phyloP scores from a whole-genome alignment of 1,284 basidiomycete genomes.

The Lentinula novae-zelandiae region DNA sequence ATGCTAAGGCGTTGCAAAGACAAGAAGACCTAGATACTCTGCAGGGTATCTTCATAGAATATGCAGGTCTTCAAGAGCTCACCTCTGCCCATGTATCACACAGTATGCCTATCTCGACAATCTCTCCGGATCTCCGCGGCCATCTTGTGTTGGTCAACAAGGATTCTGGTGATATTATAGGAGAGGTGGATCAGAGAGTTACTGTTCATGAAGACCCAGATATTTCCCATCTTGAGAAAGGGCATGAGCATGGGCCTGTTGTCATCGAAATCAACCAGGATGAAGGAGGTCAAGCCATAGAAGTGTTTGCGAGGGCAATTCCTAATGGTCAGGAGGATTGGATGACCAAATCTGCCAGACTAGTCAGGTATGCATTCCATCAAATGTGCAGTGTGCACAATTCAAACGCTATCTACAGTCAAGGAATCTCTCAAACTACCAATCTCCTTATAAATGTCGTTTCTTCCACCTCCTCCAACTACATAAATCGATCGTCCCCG shows the following conservation, averaged over 20 bases:
- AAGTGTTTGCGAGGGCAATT: constrained; percentile 55
- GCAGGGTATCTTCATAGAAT: constrained; percentile 68
- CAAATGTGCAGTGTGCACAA: background rate
- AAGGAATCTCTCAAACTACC: constrained; percentile 67
- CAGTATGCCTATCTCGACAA: constrained; percentile 19
- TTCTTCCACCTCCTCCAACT: constrained; percentile 58
- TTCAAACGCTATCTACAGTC: constrained; percentile 32
- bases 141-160: constrained; percentile 74
- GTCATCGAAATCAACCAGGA: constrained; percentile 58
- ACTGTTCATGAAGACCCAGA: constrained; percentile 57
- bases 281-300: constrained; percentile 35
- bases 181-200: constrained; percentile 62
- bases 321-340: constrained; percentile 65
- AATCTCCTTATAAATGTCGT: constrained; percentile 62
- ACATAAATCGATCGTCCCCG: constrained; percentile 57
- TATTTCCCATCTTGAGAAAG: constrained; percentile 32
- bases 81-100: constrained; percentile 1
- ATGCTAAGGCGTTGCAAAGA: background rate
- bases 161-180: constrained; percentile 70
- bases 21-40: constrained; percentile 65
- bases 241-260: constrained; percentile 62
- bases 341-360: background rate
- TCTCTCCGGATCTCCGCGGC: constrained; percentile 50
- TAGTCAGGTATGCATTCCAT: background rate
- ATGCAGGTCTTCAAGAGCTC: constrained; percentile 40